These are phyloP conservation scores for Hansenula sp. DNA, from an alignment of 1,139 yeast genomes.

Conservation along the genomic window DNA sequence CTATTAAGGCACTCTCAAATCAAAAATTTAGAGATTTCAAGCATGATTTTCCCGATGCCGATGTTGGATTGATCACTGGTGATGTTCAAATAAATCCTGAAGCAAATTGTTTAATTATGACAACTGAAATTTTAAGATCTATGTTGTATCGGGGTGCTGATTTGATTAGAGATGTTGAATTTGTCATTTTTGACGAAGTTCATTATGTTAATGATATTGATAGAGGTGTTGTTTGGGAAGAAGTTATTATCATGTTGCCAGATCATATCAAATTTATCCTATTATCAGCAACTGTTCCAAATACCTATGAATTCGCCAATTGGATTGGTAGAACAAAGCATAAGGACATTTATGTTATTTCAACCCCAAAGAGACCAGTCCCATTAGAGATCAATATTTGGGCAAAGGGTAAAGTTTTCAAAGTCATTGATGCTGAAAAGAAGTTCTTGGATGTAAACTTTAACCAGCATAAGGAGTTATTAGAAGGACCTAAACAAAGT, in stretches of 20 bases:
- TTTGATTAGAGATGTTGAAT: constrained; percentile 92
- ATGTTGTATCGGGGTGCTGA: constrained; percentile 98
- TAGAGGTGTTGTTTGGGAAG: constrained; percentile 99
- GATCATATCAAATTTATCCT: constrained; percentile 89
- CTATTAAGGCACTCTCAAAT: constrained; percentile 87
- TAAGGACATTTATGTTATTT: constrained; percentile 91
- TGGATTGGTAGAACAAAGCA: constrained; percentile 98
- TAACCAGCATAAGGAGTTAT: constrained; percentile 55
- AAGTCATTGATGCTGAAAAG: constrained; percentile 72
- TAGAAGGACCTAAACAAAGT: constrained; percentile 38
- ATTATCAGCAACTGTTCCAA: constrained; percentile 94
- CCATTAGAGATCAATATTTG: constrained; percentile 86
- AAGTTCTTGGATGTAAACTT: constrained; percentile 65
- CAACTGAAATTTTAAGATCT: constrained; percentile 91
- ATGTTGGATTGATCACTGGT: constrained; percentile 95
- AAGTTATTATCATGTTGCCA: constrained; percentile 93
- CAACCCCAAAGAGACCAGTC: constrained; percentile 94
- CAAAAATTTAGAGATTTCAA: constrained; percentile 93
- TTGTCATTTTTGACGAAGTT: constrained; percentile 96
- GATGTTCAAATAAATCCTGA: constrained; percentile 98
- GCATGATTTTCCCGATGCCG: constrained; percentile 73
- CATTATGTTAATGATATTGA: constrained; percentile 96
- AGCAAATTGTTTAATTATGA: constrained; percentile 95
- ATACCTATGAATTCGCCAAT: constrained; percentile 94
- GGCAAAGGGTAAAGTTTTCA: constrained; percentile 67